Conservation (phyloP, 2,329 filamentous ascomycete genomes). For the Epichloe sylvatica region DNA sequence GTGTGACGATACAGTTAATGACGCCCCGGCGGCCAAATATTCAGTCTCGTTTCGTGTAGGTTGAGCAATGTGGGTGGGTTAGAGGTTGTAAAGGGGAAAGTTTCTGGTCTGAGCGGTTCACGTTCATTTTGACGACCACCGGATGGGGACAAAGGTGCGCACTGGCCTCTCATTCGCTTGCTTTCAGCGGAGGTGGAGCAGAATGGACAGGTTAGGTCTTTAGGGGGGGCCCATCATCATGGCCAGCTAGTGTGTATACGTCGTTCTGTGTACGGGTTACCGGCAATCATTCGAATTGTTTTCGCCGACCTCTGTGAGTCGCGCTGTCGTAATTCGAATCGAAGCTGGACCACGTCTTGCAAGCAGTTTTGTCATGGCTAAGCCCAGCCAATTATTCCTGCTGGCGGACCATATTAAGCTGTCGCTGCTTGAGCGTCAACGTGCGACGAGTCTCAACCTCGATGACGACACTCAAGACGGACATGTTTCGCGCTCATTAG, state of each 20-base stretch:
- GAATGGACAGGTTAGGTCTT: too few species aligned
- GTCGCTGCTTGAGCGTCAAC: slow-evolving; percentile 80
- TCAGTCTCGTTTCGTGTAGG: too few species aligned
- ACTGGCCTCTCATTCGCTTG: neutral
- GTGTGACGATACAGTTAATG: too few species aligned
- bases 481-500: slow-evolving; percentile 76
- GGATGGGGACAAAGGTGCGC: neutral
- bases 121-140: neutral
- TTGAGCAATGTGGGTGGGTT: neutral
- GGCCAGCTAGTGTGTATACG: too few species aligned
- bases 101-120: neutral
- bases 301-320: too few species aligned
- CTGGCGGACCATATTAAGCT: slow-evolving; percentile 95
- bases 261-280: too few species aligned
- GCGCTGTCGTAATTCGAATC: too few species aligned
- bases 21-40: too few species aligned
- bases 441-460: slow-evolving; percentile 67
- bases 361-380: slow-evolving; percentile 21
- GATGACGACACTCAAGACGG: slow-evolving; percentile 71
- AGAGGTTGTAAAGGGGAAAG: neutral
- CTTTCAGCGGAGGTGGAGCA: neutral
- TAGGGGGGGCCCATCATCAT: too few species aligned
- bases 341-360: neutral
- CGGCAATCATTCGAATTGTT: too few species aligned
- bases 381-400: slow-evolving; percentile 68